A percentile compares a stretch with the other conserved stretches of the same genome.
Conservation (phyloP, 1,284 basidiomycete genomes). For the Ganoderma sinense region DNA sequence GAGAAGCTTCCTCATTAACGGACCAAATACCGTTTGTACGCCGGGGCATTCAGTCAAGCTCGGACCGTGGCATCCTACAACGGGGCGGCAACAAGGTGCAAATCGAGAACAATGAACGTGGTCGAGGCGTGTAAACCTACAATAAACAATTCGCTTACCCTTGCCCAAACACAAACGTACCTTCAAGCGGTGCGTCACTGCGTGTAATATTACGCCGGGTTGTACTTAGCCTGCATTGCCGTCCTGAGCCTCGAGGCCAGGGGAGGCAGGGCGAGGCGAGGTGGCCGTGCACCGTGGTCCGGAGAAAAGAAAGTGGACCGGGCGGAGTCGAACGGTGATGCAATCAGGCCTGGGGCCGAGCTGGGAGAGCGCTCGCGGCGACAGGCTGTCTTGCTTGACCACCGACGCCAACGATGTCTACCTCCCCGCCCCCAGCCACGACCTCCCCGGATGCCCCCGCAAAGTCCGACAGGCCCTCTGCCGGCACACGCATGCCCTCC, state of each 20-base stretch:
- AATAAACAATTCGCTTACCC: not conserved
- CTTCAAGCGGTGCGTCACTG: not conserved
- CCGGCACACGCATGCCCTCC: conserved; percentile 64
- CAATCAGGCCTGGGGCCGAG: conserved; percentile 12
- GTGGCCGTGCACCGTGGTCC: not conserved
- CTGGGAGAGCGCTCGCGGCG: not conserved
- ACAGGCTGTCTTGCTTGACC: conserved; percentile 7
- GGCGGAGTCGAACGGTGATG: conserved; percentile 27
- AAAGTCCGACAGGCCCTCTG: conserved; percentile 48
- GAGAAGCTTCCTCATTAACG: conserved; percentile 3
- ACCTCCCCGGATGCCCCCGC: conserved; percentile 39
- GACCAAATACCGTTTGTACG: not conserved
- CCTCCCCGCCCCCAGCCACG: conserved; percentile 34
- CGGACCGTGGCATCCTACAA: not conserved
- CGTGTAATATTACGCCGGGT: not conserved
- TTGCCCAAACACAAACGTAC: not conserved
- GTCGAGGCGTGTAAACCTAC: not conserved
- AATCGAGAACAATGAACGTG: conserved; percentile 2
- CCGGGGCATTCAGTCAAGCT: not conserved
- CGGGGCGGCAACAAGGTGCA: not conserved
- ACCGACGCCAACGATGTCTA: conserved; percentile 39
- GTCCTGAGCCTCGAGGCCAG: not conserved
- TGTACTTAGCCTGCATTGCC: not conserved
- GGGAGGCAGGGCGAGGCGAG: not conserved
- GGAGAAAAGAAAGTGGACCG: conserved; percentile 13